Base-by-base conservation (phyloP, 164 flowering plant genomes). In the Liquidambar formosana region DNA sequence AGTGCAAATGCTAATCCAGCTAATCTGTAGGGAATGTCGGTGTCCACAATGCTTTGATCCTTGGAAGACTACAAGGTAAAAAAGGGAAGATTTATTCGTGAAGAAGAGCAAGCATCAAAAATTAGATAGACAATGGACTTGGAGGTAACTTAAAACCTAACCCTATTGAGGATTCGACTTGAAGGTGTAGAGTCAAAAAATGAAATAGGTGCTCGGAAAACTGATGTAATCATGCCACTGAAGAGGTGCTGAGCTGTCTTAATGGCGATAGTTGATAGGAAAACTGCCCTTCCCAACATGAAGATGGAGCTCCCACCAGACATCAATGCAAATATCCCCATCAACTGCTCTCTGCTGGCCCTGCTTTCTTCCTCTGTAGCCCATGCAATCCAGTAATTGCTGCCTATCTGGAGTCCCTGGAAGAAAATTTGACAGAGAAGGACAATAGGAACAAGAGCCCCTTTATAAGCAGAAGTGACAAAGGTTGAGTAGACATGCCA, bases 361-460 rank as follows among this genome's bases (percentile, higher is more conserved):
- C 77, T 79, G 28, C 71, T 76, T 38, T 78, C 79, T 19, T 80
- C 76, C 49, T 79, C 90, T 0, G 93, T 82, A 44, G 84, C 96
- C 98, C 96, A 92, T 16, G 98, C 89, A 16, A 92, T 81, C 97
- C 97, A 94, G 70, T 89, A 94, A 69, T 86, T 94, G 77, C 98
- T 90, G 11, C 82, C 87, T 76, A 90, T 92, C 69, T 92, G 98
- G 16, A 92, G 76, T 47, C 75, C 89, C 67, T 86, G 94, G 75
- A 92, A 94, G 53, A 90, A 69, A 68, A 87, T 76, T 58, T 94
- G 98, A 64, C 89, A 89, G 0, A 90, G 76, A 63, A 94, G 88
- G 25, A 86, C 75, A 21, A 92, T 76, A 1, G 98, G 98, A 72
- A 94, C 91, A 38, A 94, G 87, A 27, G 91, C 87, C 64, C 96